Evolutionary conservation across 345 rosid species (phyloP), one percentile per base, ranked within the genome.

Genomic region (Streptanthus diversifolius): DNA sequence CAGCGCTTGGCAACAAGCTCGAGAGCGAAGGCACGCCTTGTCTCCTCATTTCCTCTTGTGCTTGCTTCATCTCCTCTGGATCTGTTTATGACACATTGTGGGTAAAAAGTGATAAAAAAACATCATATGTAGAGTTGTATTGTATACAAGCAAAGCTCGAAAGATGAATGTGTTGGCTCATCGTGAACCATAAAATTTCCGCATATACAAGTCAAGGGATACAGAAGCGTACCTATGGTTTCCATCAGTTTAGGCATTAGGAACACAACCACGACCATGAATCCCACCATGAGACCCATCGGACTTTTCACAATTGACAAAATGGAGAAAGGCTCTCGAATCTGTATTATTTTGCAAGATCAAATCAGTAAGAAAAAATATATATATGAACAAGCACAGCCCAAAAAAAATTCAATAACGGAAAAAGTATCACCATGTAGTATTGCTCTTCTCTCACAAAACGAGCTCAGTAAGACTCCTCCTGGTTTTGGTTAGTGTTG

Each of bases 251-350:
- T 95, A 35, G 99, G 99, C 99, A 95, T 95, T 41, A 95, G 54
- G 82, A 95, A 95, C 79, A 95, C 76, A 1, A 91, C 96, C 41
- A 95, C 81, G 73, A 95, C 70, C 99, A 95, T 95, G 73, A 95
- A 91, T 73, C 99, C 99, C 80, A 90, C 70, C 99, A 91, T 95
- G 43, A 95, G 88, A 71, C 99, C 99, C 99, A 95, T 95, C 32
- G 98, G 99, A 74, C 99, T 95, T 63, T 95, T 95, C 75, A 88
- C 83, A 47, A 95, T 21, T 36, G 92, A 82, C 95, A 95, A 82
- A 63, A 90, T 52, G 44, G 84, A 77, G 88, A 95, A 91, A 43
- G 99, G 96, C 74, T 95, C 99, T 62, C 99, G 84, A 47, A 87
- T 84, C 99, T 95, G 92, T 52, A 25, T 10, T 66, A 58, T 7